A percentile compares a stretch with the other conserved stretches of the same genome.
phyloP scores from a whole-genome alignment of 805 yeast genomes.

The Cyberlindnera americana region DNA sequence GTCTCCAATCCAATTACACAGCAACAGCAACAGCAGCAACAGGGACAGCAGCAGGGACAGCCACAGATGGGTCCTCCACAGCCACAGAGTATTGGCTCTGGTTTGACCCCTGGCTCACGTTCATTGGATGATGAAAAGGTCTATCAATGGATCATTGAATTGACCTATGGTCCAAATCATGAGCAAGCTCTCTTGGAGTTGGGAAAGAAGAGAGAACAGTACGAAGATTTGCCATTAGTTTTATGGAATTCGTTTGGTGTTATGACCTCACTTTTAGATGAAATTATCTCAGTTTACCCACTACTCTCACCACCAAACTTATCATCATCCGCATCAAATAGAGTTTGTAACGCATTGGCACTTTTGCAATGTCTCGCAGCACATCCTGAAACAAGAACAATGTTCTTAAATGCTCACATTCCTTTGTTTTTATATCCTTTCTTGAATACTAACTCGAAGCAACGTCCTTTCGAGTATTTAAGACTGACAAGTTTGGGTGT shows the following conservation, averaged over 20 bases:
- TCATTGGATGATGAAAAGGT: constrained; percentile 77
- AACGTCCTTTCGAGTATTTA: constrained; percentile 89
- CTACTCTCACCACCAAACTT: constrained; percentile 81
- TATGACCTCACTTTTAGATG: constrained; percentile 87
- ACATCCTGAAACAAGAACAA: constrained; percentile 82
- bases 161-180: constrained; percentile 85
- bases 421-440: constrained; percentile 93
- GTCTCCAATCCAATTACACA: constrained; percentile 3
- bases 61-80: constrained; percentile 15
- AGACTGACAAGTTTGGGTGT: constrained; percentile 93
- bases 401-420: constrained; percentile 84
- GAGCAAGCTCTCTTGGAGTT: constrained; percentile 90
- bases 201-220: constrained; percentile 92
- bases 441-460: constrained; percentile 85
- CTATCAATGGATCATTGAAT: constrained; percentile 84
- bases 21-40: constrained; percentile 15
- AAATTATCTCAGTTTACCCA: constrained; percentile 88
- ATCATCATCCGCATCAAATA: constrained; percentile 80
- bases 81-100: constrained; percentile 3
- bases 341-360: constrained; percentile 95
- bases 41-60: constrained; percentile 10
- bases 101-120: constrained; percentile 27
- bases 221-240: constrained; percentile 88
- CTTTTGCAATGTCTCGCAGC: constrained; percentile 95
- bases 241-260: constrained; percentile 97